These are phyloP conservation scores for Anastatica hierochuntica DNA, from an alignment of 345 rosid genomes.

Conservation along the genomic window DNA sequence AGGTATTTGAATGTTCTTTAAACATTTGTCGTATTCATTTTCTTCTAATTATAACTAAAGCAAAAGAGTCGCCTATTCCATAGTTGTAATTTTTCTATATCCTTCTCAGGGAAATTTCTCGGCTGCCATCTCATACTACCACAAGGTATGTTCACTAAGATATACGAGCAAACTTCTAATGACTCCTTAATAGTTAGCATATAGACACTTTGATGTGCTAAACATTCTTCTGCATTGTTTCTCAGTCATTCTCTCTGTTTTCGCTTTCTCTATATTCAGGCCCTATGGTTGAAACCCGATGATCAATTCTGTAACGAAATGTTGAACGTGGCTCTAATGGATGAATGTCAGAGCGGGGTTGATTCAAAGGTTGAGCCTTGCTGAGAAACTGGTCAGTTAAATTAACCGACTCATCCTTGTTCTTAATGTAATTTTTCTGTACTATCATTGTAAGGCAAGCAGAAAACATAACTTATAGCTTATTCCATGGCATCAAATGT, in stretches of 20 bases:
- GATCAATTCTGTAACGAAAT: constrained; percentile 85
- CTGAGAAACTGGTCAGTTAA: constrained; percentile 20
- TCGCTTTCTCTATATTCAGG: constrained; percentile 38
- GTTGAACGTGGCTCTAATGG: constrained; percentile 64
- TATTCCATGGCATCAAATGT: constrained; percentile 17
- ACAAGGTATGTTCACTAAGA: constrained; percentile 45
- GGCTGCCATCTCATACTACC: constrained; percentile 74
- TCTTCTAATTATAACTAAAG: neutral
- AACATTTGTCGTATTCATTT: neutral
- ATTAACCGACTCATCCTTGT: neutral
- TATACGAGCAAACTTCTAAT: neutral
- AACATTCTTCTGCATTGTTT: no score
- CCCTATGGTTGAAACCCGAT: constrained; percentile 69
- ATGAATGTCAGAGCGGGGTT: constrained; percentile 54
- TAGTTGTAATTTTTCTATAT: neutral
- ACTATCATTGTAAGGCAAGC: constrained; percentile 1
- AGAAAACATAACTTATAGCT: neutral
- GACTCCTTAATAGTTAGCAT: no score
- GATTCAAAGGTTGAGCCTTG: constrained; percentile 46
- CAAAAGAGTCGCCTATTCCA: neutral
- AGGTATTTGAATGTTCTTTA: constrained; percentile 36
- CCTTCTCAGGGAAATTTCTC: constrained; percentile 61
- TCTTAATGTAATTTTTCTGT: constrained; percentile 15
- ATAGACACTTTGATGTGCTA: neutral
- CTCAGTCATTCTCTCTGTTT: neutral